These are phyloP conservation scores for carrot (Daucus carota) DNA, from an alignment of 129 eudicot genomes.

Conservation along the genomic window DNA sequence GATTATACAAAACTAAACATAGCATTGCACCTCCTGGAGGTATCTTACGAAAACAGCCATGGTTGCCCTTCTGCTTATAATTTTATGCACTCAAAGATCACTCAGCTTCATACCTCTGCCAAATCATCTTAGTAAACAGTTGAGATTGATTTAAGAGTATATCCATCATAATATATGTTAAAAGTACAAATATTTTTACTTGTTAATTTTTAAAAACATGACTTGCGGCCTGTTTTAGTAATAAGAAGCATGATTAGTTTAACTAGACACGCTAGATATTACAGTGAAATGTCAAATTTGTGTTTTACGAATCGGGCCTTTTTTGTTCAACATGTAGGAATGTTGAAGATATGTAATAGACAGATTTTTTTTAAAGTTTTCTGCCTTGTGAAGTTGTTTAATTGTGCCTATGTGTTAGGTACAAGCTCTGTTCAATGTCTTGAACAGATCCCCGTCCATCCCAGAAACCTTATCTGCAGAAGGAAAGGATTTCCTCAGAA, in stretches of 20 bases:
- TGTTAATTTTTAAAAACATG: background rate
- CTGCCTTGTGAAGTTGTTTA: background rate
- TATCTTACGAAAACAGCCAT: background rate
- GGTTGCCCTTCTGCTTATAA: background rate
- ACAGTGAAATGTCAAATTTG: background rate
- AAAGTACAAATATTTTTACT: no score
- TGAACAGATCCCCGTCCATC: constrained; percentile 57
- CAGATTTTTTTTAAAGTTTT: background rate
- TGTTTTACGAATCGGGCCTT: background rate
- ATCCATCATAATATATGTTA: no score
- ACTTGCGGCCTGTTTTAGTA: background rate
- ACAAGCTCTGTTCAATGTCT: constrained; percentile 74
- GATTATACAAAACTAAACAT: background rate
- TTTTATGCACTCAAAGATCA: background rate
- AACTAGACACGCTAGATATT: background rate
- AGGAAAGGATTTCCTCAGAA: constrained; percentile 71
- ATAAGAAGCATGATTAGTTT: background rate
- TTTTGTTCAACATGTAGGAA: background rate
- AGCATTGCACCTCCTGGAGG: background rate
- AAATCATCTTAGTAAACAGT: background rate
- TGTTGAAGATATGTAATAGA: background rate
- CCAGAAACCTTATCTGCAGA: constrained; percentile 72
- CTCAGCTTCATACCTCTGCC: background rate
- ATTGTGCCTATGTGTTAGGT: constrained; percentile 29
- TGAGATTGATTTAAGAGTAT: no score